phyloP scores from a whole-genome alignment of 768 basidiomycete species.

The Boletus vermiculosoides region DNA sequence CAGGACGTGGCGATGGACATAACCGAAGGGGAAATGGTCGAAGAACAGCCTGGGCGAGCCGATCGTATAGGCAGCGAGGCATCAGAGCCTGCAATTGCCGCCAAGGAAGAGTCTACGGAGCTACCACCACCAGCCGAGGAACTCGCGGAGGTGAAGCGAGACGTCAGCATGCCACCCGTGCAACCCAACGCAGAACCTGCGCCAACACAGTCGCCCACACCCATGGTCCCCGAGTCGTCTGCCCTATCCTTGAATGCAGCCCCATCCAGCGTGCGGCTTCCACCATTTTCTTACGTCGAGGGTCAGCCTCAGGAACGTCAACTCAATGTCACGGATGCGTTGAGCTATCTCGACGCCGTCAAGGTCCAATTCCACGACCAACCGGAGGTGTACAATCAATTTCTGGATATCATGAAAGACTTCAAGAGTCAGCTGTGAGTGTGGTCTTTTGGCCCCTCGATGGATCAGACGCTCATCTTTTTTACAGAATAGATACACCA shows the following conservation, averaged over 20 bases:
- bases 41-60: conserved; percentile 11
- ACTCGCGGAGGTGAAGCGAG: conserved; percentile 17
- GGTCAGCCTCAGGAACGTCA: conserved; percentile 39
- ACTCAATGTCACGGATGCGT: conserved; percentile 60
- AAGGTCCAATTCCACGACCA: conserved; percentile 58
- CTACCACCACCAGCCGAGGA: conserved; percentile 12
- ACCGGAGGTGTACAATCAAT: conserved; percentile 62
- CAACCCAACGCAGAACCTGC: conserved; percentile 11
- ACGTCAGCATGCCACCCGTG: conserved; percentile 26
- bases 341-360: conserved; percentile 64
- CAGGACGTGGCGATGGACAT: conserved; percentile 27
- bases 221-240: conserved; percentile 13
- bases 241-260: conserved; percentile 1
- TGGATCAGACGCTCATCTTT: background rate
- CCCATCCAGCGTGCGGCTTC: conserved; percentile 15
- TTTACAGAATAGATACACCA: conserved; percentile 87
- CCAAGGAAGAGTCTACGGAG: conserved; percentile 9
- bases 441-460: background rate
- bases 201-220: conserved; percentile 10
- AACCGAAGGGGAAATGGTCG: conserved; percentile 16
- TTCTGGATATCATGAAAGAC: conserved; percentile 73
- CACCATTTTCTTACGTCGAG: conserved; percentile 25
- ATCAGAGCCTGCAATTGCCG: background rate
- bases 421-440: conserved; percentile 64
- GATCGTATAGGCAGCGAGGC: conserved; percentile 7